Evolutionary conservation across 371 early-diverging fungal genomes (phyloP).

Genomic region (Mucor circinelloides): DNA sequence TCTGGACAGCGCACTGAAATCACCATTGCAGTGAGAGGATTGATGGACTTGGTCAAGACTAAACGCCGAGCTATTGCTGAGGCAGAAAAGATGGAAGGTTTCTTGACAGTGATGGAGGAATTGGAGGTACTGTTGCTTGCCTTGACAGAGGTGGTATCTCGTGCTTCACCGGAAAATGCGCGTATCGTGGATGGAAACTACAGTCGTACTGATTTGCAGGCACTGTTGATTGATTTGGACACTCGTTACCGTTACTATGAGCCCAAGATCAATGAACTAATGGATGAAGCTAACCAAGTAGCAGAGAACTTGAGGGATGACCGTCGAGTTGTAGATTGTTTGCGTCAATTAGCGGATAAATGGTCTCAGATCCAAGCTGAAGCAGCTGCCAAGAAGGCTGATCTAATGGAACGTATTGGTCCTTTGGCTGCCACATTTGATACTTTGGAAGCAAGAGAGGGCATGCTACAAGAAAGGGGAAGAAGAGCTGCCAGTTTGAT

Average conservation of each 20-base stretch:
- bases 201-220: constrained; percentile 55
- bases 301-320: constrained; percentile 48
- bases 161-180: constrained; percentile 39
- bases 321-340: constrained; percentile 50
- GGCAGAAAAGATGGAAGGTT: constrained; percentile 48
- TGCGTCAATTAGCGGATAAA: constrained; percentile 40
- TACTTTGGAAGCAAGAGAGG: constrained; percentile 13
- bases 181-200: constrained; percentile 35
- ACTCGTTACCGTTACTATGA: constrained; percentile 59
- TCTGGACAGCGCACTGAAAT: constrained; percentile 47
- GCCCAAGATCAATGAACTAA: constrained; percentile 52
- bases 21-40: constrained; percentile 35
- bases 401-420: constrained; percentile 40
- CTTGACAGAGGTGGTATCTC: constrained; percentile 48
- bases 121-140: constrained; percentile 49
- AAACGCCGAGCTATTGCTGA: constrained; percentile 44
- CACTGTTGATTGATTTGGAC: constrained; percentile 57
- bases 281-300: constrained; percentile 50
- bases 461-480: constrained; percentile 25
- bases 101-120: constrained; percentile 51
- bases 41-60: constrained; percentile 39
- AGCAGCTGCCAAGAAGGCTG: constrained; percentile 51
- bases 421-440: constrained; percentile 33
- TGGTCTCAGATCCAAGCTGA: constrained; percentile 54
- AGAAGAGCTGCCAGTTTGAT: constrained; percentile 17